These are phyloP conservation scores for Monosporozyma unispora DNA, from an alignment of 805 yeast species.

Conservation along the genomic window DNA sequence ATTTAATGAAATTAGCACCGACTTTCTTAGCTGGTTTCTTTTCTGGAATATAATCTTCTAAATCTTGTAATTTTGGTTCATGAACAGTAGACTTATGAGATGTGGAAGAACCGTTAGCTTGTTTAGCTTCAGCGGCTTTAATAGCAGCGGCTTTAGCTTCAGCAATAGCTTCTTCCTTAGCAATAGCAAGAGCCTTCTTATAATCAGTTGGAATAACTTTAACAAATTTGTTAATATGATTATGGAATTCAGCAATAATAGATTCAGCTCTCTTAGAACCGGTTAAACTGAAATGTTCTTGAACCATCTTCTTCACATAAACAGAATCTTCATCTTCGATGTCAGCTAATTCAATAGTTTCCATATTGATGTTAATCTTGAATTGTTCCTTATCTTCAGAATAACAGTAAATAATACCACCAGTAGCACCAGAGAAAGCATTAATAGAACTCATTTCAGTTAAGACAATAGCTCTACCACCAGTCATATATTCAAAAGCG, in stretches of 20 bases:
- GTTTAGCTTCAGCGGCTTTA: conserved; percentile 29
- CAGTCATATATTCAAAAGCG: conserved; percentile 99
- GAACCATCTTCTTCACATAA: conserved; percentile 82
- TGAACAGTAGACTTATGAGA: conserved; percentile 29
- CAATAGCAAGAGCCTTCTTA: conserved; percentile 72
- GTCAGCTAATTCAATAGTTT: conserved; percentile 71
- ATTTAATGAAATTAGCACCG: conserved; percentile 55
- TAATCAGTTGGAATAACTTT: conserved; percentile 90
- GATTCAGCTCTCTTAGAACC: conserved; percentile 83
- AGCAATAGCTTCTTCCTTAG: conserved; percentile 47
- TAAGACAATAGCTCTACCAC: conserved; percentile 92
- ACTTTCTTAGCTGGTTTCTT: conserved; percentile 52
- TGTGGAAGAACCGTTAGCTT: conserved; percentile 4
- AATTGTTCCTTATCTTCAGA: conserved; percentile 89
- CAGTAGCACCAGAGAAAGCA: conserved; percentile 91
- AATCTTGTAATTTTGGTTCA: conserved; percentile 83
- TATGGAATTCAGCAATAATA: conserved; percentile 77
- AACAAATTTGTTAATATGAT: conserved; percentile 79
- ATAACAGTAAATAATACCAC: conserved; percentile 96
- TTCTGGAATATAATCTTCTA: conserved; percentile 81
- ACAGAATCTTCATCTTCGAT: conserved; percentile 90
- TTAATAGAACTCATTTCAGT: conserved; percentile 90
- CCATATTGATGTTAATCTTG: conserved; percentile 64
- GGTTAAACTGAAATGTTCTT: conserved; percentile 93
- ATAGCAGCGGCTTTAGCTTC: conserved; percentile 59